A percentile compares a stretch with the other conserved stretches of the same genome.
phyloP scores from a whole-genome alignment of 1,139 yeast genomes.

The Debaryomycetaceae sp. region DNA sequence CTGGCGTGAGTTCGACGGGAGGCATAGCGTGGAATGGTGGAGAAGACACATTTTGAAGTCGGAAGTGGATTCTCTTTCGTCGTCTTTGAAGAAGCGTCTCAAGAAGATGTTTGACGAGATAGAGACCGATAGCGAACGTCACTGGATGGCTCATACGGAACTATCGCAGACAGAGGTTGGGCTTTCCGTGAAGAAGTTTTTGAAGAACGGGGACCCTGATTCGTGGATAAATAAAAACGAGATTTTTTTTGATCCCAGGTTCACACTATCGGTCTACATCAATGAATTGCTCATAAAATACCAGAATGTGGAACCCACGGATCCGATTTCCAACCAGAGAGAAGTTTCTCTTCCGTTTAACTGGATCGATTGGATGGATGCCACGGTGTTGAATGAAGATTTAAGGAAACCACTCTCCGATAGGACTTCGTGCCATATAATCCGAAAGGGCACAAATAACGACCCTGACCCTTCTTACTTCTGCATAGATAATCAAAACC shows the following conservation, averaged over 20 bases:
- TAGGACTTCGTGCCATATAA: slow-evolving; percentile 18
- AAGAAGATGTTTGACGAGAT: slow-evolving; percentile 12
- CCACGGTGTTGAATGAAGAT: slow-evolving; percentile 18
- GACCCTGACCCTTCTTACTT: slow-evolving; percentile 18
- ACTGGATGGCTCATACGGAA: slow-evolving; percentile 22
- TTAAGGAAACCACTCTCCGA: slow-evolving; percentile 15
- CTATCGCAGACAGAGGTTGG: slow-evolving; percentile 14
- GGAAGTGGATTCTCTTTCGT: background rate
- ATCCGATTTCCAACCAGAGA: slow-evolving; percentile 14
- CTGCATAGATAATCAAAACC: slow-evolving; percentile 17
- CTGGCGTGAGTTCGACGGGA: background rate
- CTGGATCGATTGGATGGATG: slow-evolving; percentile 31
- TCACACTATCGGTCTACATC: slow-evolving; percentile 34
- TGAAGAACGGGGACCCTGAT: slow-evolving; percentile 11
- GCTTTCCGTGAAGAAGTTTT: slow-evolving; percentile 10
- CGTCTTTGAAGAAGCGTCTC: slow-evolving; percentile 6
- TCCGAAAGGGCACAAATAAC: slow-evolving; percentile 16
- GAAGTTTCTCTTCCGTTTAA: slow-evolving; percentile 20
- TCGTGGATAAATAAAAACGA: slow-evolving; percentile 17
- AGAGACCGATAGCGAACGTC: slow-evolving; percentile 13
- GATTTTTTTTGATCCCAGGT: slow-evolving; percentile 37
- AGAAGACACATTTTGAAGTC: background rate
- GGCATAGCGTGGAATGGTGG: background rate
- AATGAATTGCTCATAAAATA: slow-evolving; percentile 21
- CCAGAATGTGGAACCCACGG: slow-evolving; percentile 8